Conservation (phyloP, 768 basidiomycete genomes). For the Pleurotus pulmonarius region DNA sequence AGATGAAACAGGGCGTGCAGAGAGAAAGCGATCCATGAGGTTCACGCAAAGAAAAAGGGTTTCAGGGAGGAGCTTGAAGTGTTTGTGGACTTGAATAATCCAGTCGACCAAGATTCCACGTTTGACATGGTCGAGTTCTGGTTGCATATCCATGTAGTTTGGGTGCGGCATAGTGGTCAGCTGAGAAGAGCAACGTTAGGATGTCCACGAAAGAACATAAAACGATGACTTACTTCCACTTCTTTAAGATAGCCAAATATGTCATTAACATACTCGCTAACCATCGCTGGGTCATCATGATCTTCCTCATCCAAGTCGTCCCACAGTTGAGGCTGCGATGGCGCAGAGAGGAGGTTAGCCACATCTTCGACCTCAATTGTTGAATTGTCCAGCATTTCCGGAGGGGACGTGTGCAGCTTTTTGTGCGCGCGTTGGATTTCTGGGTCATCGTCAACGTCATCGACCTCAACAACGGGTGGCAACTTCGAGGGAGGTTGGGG, state of each 20-base stretch:
- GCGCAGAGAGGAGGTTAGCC: constrained; percentile 33
- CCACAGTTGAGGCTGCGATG: constrained; percentile 55
- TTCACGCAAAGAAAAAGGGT: constrained; percentile 89
- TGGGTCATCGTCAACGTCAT: constrained; percentile 37
- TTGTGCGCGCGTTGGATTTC: constrained; percentile 42
- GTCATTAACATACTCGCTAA: constrained; percentile 85
- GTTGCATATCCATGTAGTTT: constrained; percentile 81
- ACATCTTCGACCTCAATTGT: constrained; percentile 32
- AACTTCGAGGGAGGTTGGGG: constrained; percentile 12
- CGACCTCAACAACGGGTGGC: constrained; percentile 27
- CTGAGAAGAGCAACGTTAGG: constrained; percentile 34
- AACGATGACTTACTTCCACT: constrained; percentile 57
- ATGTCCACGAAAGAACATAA: not conserved
- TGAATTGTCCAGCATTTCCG: constrained; percentile 34
- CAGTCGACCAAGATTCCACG: constrained; percentile 88
- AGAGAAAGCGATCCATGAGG: constrained; percentile 77
- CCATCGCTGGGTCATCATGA: constrained; percentile 86
- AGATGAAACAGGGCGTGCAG: constrained; percentile 69
- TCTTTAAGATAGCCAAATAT: constrained; percentile 84
- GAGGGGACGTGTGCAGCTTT: constrained; percentile 56
- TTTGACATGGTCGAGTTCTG: constrained; percentile 86
- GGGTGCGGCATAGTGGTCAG: constrained; percentile 73
- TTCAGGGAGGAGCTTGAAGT: constrained; percentile 84
- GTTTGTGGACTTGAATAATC: constrained; percentile 87
- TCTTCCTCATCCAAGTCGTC: constrained; percentile 88